Conservation (phyloP, 148 eudicot species). For the Rhododendron kiyosumense region DNA sequence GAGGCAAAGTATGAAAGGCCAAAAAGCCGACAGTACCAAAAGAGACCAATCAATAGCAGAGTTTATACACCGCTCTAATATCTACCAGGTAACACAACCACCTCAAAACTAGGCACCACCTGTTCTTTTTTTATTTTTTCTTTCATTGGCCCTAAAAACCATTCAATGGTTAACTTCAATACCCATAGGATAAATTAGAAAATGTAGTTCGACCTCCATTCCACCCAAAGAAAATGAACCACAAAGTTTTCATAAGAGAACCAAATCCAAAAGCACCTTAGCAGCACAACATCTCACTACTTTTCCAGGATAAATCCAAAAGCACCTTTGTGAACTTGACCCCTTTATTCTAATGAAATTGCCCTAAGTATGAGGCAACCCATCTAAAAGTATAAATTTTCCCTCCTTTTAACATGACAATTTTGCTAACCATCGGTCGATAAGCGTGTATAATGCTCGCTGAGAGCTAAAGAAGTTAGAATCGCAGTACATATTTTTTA, state of each 20-base stretch:
- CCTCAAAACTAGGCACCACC: neutral
- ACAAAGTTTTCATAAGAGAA: neutral
- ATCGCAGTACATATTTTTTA: too few species aligned
- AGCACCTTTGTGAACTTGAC: too few species aligned
- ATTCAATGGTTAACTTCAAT: neutral
- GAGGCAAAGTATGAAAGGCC: neutral
- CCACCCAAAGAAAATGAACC: neutral
- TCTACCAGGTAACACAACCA: neutral
- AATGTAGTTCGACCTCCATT: neutral
- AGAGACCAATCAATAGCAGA: neutral
- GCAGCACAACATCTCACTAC: neutral
- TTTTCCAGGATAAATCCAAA: neutral
- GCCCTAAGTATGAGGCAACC: too few species aligned
- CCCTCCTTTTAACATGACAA: too few species aligned
- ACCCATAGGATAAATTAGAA: neutral
- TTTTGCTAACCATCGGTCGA: too few species aligned
- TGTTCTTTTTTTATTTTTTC: neutral
- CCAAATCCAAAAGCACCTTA: neutral
- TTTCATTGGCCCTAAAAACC: neutral
- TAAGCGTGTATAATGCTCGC: too few species aligned
- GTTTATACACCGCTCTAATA: neutral
- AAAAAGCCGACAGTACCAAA: neutral
- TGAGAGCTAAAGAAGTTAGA: too few species aligned
- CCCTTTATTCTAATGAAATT: too few species aligned
- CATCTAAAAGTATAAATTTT: too few species aligned